Conservation (phyloP, 352 stramenopile species). For the Phytopythium delawarense region DNA sequence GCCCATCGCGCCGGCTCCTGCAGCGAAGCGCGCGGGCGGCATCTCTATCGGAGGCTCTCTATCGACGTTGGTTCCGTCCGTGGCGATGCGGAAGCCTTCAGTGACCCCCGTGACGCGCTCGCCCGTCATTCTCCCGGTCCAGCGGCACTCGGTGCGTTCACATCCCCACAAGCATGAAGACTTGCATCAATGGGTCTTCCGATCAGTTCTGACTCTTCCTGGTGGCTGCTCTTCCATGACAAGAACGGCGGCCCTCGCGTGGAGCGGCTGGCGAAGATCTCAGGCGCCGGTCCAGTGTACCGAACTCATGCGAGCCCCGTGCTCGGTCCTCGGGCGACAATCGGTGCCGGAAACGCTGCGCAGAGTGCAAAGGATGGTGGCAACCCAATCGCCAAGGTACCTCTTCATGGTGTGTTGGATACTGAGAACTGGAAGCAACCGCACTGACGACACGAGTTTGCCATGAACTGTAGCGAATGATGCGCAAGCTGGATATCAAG, state of each 20-base stretch:
- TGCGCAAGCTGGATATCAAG: conserved; percentile 69
- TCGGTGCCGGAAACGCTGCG: not conserved
- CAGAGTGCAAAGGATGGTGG: conserved; percentile 9
- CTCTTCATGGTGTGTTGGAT: not conserved
- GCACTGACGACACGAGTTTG: not conserved
- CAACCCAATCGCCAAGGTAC: conserved; percentile 29
- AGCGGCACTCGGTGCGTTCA: conserved; percentile 16
- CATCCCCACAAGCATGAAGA: not conserved
- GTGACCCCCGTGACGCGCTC: conserved; percentile 22
- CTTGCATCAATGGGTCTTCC: not conserved
- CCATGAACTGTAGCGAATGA: conserved; percentile 23
- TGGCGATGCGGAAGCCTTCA: conserved; percentile 3
- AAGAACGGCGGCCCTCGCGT: conserved; percentile 13
- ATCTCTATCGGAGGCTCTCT: conserved; percentile 21
- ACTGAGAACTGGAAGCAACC: not conserved
- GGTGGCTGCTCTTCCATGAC: conserved; percentile 2
- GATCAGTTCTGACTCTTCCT: not conserved
- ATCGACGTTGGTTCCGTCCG: conserved; percentile 5
- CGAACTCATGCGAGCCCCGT: conserved; percentile 43
- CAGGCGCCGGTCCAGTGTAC: conserved; percentile 38
- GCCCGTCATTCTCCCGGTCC: conserved; percentile 40
- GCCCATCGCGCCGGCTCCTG: not conserved
- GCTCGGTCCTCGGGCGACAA: conserved; percentile 31
- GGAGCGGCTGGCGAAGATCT: conserved; percentile 65
- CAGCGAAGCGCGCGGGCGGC: conserved; percentile 11